phyloP scores from a whole-genome alignment of 2,329 filamentous ascomycete genomes.

The Aspergillus piperis region DNA sequence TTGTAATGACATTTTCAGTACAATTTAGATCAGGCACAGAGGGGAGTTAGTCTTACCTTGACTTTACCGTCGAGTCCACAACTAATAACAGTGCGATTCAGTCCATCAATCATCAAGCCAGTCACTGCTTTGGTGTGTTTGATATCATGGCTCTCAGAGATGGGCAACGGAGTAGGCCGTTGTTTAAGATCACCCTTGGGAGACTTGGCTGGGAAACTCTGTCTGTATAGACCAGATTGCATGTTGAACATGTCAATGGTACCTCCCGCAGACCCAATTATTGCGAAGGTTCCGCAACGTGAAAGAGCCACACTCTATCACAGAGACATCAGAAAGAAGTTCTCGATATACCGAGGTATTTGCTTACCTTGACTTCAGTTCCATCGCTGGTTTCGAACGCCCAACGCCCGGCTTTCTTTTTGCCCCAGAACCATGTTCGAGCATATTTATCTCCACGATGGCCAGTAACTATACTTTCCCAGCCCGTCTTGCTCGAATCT shows the following conservation, averaged over 20 bases:
- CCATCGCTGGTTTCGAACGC: slow-evolving; percentile 83
- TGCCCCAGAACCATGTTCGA: slow-evolving; percentile 97
- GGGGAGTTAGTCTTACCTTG: slow-evolving; percentile 54
- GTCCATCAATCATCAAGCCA: slow-evolving; percentile 81
- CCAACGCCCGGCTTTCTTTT: slow-evolving; percentile 91
- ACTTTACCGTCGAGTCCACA: slow-evolving; percentile 88
- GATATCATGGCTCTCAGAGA: slow-evolving; percentile 51
- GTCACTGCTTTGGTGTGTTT: slow-evolving; percentile 82
- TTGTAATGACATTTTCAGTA: background rate
- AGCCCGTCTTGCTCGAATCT: slow-evolving; percentile 78
- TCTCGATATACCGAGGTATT: background rate
- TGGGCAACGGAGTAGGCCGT: slow-evolving; percentile 39
- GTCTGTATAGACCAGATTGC: slow-evolving; percentile 85
- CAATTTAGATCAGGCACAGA: background rate
- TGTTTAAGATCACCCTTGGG: slow-evolving; percentile 38
- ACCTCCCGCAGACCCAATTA: slow-evolving; percentile 81
- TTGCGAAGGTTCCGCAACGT: slow-evolving; percentile 87
- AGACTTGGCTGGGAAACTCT: slow-evolving; percentile 74
- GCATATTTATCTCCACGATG: slow-evolving; percentile 83
- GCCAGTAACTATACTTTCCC: slow-evolving; percentile 95
- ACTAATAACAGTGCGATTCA: slow-evolving; percentile 83
- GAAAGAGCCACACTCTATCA: slow-evolving; percentile 79
- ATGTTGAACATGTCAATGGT: slow-evolving; percentile 95
- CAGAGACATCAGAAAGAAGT: background rate
- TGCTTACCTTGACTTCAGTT: slow-evolving; percentile 64